Evolutionary conservation across 352 stramenopile species (phyloP).

Genomic region (Elongisporangium undulatum): DNA sequence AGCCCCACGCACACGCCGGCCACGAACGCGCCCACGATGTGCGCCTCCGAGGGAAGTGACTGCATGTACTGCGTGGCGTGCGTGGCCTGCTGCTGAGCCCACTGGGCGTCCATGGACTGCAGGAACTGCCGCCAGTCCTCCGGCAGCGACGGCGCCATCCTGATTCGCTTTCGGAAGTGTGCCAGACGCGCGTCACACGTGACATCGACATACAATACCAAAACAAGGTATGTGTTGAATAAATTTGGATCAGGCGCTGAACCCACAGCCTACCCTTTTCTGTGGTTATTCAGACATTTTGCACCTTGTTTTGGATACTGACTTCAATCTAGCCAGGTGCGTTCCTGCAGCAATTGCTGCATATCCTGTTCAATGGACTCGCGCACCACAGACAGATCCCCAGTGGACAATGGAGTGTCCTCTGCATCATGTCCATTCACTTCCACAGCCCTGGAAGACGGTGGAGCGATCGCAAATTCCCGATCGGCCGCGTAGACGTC

Average conservation of each 20-base stretch:
- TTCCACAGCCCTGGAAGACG: not conserved
- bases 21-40: conserved; percentile 46
- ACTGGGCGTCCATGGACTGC: conserved; percentile 8
- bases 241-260: too few relatives aligned
- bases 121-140: conserved; percentile 13
- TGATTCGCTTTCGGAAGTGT: not conserved
- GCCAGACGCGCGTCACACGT: not conserved
- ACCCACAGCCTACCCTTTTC: not conserved
- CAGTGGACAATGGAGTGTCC: not conserved
- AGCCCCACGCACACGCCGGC: conserved; percentile 52
- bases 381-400: conserved; percentile 17
- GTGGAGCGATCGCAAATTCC: not conserved
- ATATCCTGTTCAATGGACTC: conserved; percentile 36
- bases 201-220: not conserved
- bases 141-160: not conserved
- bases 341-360: conserved; percentile 19
- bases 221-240: not conserved
- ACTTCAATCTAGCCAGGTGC: not conserved
- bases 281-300: not conserved
- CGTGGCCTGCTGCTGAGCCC: conserved; percentile 1
- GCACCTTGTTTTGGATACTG: not conserved
- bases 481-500: conserved; percentile 15
- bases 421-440: not conserved
- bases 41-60: conserved; percentile 27
- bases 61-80: conserved; percentile 18